These are phyloP conservation scores for Solanum commersonii DNA, from an alignment of 257 asterid species.

Conservation along the genomic window DNA sequence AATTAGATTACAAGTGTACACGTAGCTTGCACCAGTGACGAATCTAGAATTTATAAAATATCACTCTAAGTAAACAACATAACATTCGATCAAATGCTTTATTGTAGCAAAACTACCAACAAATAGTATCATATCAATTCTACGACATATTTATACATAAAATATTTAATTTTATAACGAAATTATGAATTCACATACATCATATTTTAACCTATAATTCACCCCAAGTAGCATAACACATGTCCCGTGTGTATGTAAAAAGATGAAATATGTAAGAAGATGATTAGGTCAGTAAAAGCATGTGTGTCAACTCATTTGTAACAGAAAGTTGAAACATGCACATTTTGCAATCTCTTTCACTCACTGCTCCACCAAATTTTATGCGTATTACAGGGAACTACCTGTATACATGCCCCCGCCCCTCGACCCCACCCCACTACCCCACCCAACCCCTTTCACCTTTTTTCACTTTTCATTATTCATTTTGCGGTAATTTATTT, in stretches of 20 bases:
- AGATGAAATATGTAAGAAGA: background rate
- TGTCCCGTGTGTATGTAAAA: background rate
- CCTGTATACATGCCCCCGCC: background rate
- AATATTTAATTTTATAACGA: too few relatives aligned
- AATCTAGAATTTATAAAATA: too few relatives aligned
- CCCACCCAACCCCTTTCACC: background rate
- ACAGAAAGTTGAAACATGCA: slow-evolving; percentile 4
- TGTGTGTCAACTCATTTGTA: slow-evolving; percentile 1
- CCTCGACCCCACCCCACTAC: too few relatives aligned
- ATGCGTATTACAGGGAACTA: background rate
- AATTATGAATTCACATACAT: too few relatives aligned
- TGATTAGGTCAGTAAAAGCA: background rate
- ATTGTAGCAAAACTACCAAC: background rate
- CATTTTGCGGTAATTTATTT: background rate
- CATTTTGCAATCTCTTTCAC: background rate
- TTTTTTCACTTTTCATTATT: background rate
- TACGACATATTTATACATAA: too few relatives aligned
- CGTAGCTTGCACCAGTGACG: background rate
- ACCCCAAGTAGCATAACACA: background rate
- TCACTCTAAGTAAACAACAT: background rate
- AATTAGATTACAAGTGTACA: background rate
- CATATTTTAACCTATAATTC: background rate
- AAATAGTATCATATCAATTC: background rate
- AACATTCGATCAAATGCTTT: too few relatives aligned
- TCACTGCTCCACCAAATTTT: background rate